These are phyloP conservation scores for Blastobotrys ciferrii DNA, from an alignment of 1,139 yeast species.

Conservation along the genomic window DNA sequence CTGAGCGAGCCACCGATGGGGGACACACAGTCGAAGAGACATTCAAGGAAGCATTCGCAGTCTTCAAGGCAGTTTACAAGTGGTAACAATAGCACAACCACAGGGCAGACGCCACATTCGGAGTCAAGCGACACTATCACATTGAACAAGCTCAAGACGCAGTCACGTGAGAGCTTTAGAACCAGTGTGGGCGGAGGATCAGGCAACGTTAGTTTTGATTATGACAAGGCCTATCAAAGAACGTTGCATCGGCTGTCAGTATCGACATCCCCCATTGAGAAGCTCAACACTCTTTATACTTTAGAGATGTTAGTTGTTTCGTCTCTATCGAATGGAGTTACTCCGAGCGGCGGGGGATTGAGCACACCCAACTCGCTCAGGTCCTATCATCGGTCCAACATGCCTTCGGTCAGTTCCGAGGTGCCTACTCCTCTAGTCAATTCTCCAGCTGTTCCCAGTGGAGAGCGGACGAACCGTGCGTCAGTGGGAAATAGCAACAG, in stretches of 20 bases:
- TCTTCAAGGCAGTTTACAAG: not conserved
- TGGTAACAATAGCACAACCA: not conserved
- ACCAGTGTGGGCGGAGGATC: slow-evolving; percentile 1
- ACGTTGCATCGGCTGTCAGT: slow-evolving; percentile 30
- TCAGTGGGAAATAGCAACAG: not conserved
- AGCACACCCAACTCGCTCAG: slow-evolving; percentile 25
- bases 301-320: slow-evolving; percentile 34
- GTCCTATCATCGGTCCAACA: slow-evolving; percentile 26
- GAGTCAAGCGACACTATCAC: slow-evolving; percentile 11
- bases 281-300: slow-evolving; percentile 31
- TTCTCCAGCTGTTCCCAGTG: slow-evolving; percentile 10
- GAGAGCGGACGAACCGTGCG: not conserved
- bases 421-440: slow-evolving; percentile 16
- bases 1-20: slow-evolving; percentile 23
- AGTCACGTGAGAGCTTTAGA: slow-evolving; percentile 10
- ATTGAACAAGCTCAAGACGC: slow-evolving; percentile 8
- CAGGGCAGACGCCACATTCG: slow-evolving; percentile 9
- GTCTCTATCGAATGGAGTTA: slow-evolving; percentile 21
- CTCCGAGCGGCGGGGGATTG: slow-evolving; percentile 10
- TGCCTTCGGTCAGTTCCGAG: slow-evolving; percentile 27
- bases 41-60: slow-evolving; percentile 3
- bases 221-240: slow-evolving; percentile 32
- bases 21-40: not conserved
- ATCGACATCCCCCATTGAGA: slow-evolving; percentile 33
- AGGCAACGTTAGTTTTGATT: slow-evolving; percentile 20